Evolutionary conservation across 352 stramenopile species (phyloP), one percentile per base, ranked within the genome.

Genomic region (Phytophthora boehmeriae): DNA sequence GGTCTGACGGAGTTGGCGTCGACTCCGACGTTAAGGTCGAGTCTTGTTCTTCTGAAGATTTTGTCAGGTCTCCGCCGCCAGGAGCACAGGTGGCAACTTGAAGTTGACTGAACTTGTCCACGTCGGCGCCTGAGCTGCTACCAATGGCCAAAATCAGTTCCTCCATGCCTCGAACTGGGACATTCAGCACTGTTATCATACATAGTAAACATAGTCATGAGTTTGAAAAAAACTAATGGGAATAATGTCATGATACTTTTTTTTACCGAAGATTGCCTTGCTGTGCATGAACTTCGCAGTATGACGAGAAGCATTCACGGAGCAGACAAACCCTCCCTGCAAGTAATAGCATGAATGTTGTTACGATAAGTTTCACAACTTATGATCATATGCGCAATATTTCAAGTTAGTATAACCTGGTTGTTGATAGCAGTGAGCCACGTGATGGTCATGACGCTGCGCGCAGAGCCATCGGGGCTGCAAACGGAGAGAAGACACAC

Each of bases 361-460:
- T 17, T 49, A 19, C 1, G 8, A 16, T 17, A 4, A 22, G 2
- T n/a, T 25, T 4, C 27, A 14, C 5, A 19, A 8, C 1, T 32
- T 17, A n/a, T 23, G 11, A 22, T 28, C 11, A 22, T 6, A 38
- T 36, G 2, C 19, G 6, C 22, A 48, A 10, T 2, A n/a, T 17
- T 3, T 42, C 10, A 8, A 8, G 25, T 30, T 30, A 30, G 25
- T 6, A 3, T 30, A 30, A 91, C 84, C 66, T 92, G 74, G 71
- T 96, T 96, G 75, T 94, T 94, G 54, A 94, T 87, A 17, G 83
- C 70, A n/a, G 87, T 94, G 44, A 94, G 76, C 87, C 87, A 96
- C 20, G 85, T 92, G 58, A 96, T 89, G 22, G 85, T 89, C 87
- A 96, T 96, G 63, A 93, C 74, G 23, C 63, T 89, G 43, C 63